Conservation (phyloP, 495 filamentous ascomycete genomes). For the Annulohypoxylon bovei region DNA sequence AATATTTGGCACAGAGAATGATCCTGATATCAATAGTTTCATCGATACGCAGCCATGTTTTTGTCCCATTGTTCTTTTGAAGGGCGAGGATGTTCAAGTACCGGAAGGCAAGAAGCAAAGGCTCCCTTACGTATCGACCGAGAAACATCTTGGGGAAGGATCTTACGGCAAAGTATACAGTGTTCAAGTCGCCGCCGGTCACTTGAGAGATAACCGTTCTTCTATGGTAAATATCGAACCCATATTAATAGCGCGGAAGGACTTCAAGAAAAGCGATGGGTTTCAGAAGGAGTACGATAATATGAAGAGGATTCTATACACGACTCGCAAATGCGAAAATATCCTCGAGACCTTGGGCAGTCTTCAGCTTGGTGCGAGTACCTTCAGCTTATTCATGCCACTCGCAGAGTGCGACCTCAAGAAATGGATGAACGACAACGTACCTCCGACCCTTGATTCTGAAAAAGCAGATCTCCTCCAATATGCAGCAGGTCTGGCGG, state of each 20-base stretch:
- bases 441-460: slow-evolving; percentile 6
- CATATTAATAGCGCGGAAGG: slow-evolving; percentile 39
- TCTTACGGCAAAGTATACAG: slow-evolving; percentile 47
- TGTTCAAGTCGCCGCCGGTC: slow-evolving; percentile 49
- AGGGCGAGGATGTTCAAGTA: slow-evolving; percentile 40
- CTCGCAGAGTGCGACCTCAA: slow-evolving; percentile 49
- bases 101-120: slow-evolving; percentile 38
- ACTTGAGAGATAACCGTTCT: slow-evolving; percentile 40
- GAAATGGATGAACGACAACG: slow-evolving; percentile 41
- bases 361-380: slow-evolving; percentile 40
- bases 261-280: slow-evolving; percentile 38
- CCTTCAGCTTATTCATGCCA: slow-evolving; percentile 54
- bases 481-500: slow-evolving; percentile 46
- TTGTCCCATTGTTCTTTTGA: slow-evolving; percentile 46
- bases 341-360: slow-evolving; percentile 49
- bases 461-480: slow-evolving; percentile 44
- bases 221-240: slow-evolving; percentile 31
- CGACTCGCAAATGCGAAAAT: slow-evolving; percentile 41
- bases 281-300: slow-evolving; percentile 41
- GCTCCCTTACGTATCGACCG: slow-evolving; percentile 47
- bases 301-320: slow-evolving; percentile 48
- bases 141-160: slow-evolving; percentile 35
- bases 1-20: slow-evolving; percentile 36
- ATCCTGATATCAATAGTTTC: slow-evolving; percentile 43
- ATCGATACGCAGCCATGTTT: slow-evolving; percentile 47